Percentiles rank a stretch among this genome's conserved stretches.
phyloP scores from a whole-genome alignment of 2,329 filamentous ascomycete species.

The Dactylonectria macrodidyma region DNA sequence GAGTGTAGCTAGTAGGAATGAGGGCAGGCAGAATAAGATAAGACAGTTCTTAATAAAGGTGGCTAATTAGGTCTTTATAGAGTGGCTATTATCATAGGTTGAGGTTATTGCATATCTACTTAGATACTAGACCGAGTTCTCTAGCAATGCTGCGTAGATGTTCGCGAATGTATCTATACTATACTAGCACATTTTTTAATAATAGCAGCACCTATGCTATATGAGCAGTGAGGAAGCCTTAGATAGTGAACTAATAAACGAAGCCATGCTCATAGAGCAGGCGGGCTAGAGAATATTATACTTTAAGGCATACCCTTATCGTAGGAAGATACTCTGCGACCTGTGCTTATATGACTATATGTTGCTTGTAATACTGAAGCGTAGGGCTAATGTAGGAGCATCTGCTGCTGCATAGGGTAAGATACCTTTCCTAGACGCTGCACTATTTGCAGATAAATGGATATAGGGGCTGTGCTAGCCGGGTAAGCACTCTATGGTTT shows the following conservation, averaged over 20 bases:
- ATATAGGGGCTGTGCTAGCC: too few relatives aligned
- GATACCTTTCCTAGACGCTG: not conserved
- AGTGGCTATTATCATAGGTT: too few relatives aligned
- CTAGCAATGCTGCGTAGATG: too few relatives aligned
- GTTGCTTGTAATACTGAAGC: not conserved
- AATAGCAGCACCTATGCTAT: not conserved
- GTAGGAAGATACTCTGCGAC: not conserved
- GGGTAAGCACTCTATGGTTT: not conserved
- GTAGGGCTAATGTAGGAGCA: not conserved
- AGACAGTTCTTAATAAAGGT: constrained; percentile 1
- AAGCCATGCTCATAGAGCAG: not conserved
- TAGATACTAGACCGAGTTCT: too few relatives aligned
- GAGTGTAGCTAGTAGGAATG: not conserved
- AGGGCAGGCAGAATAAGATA: not conserved
- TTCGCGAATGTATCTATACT: too few relatives aligned
- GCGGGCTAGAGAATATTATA: not conserved
- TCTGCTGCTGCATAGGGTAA: not conserved
- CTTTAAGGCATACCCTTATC: not conserved
- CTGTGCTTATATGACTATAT: constrained; percentile 9
- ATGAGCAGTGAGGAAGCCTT: not conserved
- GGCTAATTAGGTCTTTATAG: too few relatives aligned
- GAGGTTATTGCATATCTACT: too few relatives aligned
- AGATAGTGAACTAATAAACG: not conserved
- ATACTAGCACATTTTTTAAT: not conserved
- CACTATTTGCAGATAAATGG: too few relatives aligned